Percentiles rank a stretch among this genome's conserved stretches.
These are phyloP conservation scores for Hortiboletus flavorubellus DNA, from an alignment of 768 basidiomycete genomes.

Conservation along the genomic window DNA sequence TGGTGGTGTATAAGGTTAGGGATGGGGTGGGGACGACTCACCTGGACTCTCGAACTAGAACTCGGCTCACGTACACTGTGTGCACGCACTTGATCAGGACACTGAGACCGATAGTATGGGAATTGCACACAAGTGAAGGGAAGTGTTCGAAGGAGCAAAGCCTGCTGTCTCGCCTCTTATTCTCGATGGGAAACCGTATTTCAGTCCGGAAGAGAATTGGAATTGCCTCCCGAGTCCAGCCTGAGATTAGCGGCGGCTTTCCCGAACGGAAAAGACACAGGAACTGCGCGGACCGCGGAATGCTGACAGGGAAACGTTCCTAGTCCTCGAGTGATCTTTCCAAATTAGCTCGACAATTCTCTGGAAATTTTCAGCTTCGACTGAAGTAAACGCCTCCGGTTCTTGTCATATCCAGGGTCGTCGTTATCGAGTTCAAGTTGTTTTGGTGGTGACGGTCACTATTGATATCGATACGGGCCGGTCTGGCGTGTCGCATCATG, in stretches of 20 bases:
- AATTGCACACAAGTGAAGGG: background rate
- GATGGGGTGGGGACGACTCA: background rate
- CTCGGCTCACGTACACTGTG: background rate
- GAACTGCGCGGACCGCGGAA: background rate
- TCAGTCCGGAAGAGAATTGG: slow-evolving; percentile 9
- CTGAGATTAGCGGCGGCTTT: slow-evolving; percentile 1
- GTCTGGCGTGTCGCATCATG: background rate
- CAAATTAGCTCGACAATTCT: background rate
- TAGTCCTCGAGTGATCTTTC: background rate
- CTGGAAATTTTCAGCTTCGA: background rate
- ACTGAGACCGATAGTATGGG: background rate
- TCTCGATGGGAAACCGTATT: slow-evolving; percentile 4
- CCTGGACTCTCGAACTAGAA: slow-evolving; percentile 11
- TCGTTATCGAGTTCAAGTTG: background rate
- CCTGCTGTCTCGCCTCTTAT: slow-evolving; percentile 8
- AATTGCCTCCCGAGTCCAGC: slow-evolving; percentile 12
- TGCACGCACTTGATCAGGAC: background rate
- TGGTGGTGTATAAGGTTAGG: background rate
- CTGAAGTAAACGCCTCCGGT: background rate
- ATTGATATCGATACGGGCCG: background rate
- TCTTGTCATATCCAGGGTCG: background rate
- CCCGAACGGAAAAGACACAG: background rate
- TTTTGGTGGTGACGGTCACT: background rate
- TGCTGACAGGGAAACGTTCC: background rate
- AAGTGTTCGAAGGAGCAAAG: background rate